Evolutionary conservation across 192 early-diverging fungal genomes (phyloP).

Genomic region (Rhizophagus clarus): DNA sequence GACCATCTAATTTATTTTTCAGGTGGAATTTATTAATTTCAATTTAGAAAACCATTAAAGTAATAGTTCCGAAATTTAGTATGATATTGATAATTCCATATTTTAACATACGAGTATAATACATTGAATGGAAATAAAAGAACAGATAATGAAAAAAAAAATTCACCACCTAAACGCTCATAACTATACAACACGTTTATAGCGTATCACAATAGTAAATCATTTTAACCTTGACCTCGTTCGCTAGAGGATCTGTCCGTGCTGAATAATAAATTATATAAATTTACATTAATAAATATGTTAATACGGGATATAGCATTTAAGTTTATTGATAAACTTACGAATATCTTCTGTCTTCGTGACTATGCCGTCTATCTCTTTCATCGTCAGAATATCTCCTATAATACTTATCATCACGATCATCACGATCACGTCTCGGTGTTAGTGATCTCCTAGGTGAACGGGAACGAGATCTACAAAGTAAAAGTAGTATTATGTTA

Average conservation of each 20-base stretch:
- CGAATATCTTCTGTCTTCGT: slow-evolving; percentile 20
- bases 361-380: slow-evolving; percentile 7
- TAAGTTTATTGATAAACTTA: neutral
- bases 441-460: slow-evolving; percentile 8
- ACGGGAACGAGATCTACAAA: slow-evolving; percentile 26
- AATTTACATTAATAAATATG: neutral
- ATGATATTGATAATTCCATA: neutral
- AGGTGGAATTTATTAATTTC: neutral
- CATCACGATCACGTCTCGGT: slow-evolving; percentile 3
- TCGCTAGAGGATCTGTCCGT: slow-evolving; percentile 24
- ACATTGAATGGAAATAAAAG: neutral
- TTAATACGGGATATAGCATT: too few species aligned
- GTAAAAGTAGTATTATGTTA: neutral
- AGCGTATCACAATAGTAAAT: neutral
- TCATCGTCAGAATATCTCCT: slow-evolving; percentile 21
- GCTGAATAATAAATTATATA: neutral
- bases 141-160: neutral
- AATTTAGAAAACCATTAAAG: neutral
- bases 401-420: slow-evolving; percentile 19
- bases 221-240: neutral
- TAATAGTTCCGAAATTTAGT: neutral
- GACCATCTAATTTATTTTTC: neutral
- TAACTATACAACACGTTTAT: neutral
- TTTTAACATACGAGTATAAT: neutral
- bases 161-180: neutral